phyloP scores from a whole-genome alignment of 495 filamentous ascomycete species.

The Friedmanniomyces simplex region DNA sequence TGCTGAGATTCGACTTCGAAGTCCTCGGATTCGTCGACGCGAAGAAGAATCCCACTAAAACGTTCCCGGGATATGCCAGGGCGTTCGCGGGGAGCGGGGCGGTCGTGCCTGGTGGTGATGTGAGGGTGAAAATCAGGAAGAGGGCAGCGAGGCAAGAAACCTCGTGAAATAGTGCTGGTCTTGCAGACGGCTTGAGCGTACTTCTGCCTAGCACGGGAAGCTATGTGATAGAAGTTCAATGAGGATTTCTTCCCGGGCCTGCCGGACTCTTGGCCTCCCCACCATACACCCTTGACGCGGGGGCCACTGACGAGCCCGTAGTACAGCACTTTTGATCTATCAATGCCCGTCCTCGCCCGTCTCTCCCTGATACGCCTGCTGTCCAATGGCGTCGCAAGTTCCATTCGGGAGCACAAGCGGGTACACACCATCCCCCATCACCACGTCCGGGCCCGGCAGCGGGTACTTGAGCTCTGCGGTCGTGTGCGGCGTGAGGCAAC shows the following conservation, averaged over 20 bases:
- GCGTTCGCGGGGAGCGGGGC: slow-evolving; percentile 12
- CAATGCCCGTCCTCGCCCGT: slow-evolving; percentile 5
- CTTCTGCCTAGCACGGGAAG: too few species aligned
- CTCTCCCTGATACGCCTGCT: slow-evolving; percentile 2
- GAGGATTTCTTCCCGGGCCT: too few species aligned
- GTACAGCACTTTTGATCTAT: neutral
- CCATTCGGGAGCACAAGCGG: slow-evolving; percentile 14
- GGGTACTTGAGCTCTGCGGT: slow-evolving; percentile 30
- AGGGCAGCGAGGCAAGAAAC: too few species aligned
- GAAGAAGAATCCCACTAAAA: slow-evolving; percentile 9
- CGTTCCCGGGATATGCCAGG: slow-evolving; percentile 9
- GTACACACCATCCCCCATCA: slow-evolving; percentile 30
- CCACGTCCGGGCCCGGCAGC: slow-evolving; percentile 30
- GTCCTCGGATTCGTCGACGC: slow-evolving; percentile 15
- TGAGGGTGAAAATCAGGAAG: slow-evolving; percentile 14
- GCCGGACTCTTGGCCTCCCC: too few species aligned
- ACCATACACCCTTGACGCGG: too few species aligned
- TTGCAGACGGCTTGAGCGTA: too few species aligned
- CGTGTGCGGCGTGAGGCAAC: slow-evolving; percentile 12
- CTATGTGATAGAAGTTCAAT: too few species aligned
- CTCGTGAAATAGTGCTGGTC: too few species aligned
- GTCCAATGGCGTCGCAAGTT: neutral
- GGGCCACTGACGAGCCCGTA: too few species aligned
- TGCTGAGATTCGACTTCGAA: slow-evolving; percentile 21
- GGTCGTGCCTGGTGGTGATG: slow-evolving; percentile 17